Evolutionary conservation across 106 monocot species (phyloP).

Genomic region (Chionographis japonica): DNA sequence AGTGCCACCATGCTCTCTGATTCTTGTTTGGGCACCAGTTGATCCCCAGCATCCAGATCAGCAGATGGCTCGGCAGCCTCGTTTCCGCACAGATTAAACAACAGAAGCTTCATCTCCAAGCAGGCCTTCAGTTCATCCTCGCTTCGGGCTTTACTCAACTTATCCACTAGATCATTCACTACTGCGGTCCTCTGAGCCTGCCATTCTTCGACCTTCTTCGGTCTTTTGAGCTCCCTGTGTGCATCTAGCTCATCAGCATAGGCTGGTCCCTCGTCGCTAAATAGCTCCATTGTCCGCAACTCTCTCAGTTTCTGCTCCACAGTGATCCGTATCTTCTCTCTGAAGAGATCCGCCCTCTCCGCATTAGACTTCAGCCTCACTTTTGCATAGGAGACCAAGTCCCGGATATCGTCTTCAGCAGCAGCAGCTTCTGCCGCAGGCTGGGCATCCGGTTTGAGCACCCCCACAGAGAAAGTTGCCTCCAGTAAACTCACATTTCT

Average conservation of each 20-base stretch:
- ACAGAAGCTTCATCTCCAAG: conserved; percentile 30
- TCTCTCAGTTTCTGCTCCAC: conserved; percentile 35
- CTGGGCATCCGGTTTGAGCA: neutral
- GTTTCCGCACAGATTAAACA: conserved; percentile 11
- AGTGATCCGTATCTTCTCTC: conserved; percentile 26
- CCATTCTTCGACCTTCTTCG: conserved; percentile 19
- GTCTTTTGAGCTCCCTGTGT: conserved; percentile 12
- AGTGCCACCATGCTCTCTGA: neutral
- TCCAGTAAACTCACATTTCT: conserved; percentile 63
- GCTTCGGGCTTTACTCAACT: conserved; percentile 46
- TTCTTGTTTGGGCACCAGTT: conserved; percentile 7
- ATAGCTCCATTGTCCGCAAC: conserved; percentile 16
- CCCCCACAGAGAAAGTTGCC: conserved; percentile 49
- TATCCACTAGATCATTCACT: conserved; percentile 38
- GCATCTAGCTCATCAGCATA: conserved; percentile 21
- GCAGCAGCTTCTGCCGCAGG: conserved; percentile 3
- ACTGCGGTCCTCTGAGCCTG: conserved; percentile 17
- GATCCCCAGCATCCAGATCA: neutral
- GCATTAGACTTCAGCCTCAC: conserved; percentile 37
- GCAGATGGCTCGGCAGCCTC: neutral
- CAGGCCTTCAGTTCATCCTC: conserved; percentile 55
- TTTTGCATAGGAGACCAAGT: conserved; percentile 36
- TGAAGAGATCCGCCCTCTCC: conserved; percentile 20
- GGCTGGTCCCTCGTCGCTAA: conserved; percentile 4
- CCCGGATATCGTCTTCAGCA: conserved; percentile 22